A percentile compares a stretch with the other conserved stretches of the same genome.
phyloP scores from a whole-genome alignment of 176 grass and related monocot genomes.

The Cenchrus fungigraminus region DNA sequence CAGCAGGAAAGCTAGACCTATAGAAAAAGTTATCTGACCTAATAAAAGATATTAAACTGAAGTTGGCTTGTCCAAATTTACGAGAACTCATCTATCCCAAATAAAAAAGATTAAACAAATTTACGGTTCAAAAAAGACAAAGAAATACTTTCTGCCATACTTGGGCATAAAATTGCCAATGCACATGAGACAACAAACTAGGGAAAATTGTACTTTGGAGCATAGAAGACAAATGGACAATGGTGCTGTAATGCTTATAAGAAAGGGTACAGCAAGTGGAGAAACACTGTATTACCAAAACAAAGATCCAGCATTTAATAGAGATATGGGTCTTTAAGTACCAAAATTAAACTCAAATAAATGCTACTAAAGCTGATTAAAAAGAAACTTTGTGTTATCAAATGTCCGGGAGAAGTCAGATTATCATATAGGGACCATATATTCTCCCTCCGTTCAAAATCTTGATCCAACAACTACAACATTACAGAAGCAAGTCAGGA shows the following conservation, averaged over 20 bases:
- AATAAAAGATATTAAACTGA: background rate
- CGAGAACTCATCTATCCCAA: background rate
- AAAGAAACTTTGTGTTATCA: background rate
- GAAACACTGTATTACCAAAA: background rate
- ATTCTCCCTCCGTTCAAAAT: background rate
- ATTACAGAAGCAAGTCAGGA: background rate
- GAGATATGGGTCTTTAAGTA: background rate
- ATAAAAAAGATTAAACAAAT: background rate
- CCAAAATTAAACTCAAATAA: background rate
- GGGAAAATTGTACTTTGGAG: background rate
- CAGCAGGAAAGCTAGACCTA: constrained; percentile 6
- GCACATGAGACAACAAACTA: background rate
- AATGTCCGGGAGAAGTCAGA: background rate
- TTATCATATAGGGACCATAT: background rate
- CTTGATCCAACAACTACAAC: background rate
- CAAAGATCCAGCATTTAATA: constrained; percentile 18
- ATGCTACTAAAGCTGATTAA: background rate
- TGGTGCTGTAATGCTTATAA: background rate
- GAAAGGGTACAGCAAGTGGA: background rate
- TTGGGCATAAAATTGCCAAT: constrained; percentile 5
- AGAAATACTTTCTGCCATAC: background rate
- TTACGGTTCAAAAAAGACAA: background rate
- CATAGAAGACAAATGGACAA: background rate
- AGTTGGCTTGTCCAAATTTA: background rate
- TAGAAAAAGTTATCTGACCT: background rate